Conservation (phyloP, 495 filamentous ascomycete genomes). For the Lasiosphaeria hispida region DNA sequence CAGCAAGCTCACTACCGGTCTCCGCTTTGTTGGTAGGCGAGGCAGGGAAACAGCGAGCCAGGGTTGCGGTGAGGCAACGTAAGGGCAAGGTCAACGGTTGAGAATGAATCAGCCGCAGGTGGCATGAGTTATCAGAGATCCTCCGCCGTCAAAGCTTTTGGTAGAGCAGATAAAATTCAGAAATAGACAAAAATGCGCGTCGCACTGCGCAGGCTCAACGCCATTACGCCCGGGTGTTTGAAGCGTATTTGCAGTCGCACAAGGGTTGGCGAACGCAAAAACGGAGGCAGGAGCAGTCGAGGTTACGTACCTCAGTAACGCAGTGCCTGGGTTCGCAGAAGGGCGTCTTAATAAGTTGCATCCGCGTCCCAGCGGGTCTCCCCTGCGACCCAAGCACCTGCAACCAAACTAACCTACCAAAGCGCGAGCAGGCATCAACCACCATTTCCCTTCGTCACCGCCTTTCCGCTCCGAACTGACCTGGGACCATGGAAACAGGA, state of each 20-base stretch:
- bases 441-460: slow-evolving; percentile 33
- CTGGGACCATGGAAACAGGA: not conserved
- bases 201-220: too few species aligned
- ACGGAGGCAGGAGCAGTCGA: too few species aligned
- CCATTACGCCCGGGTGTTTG: too few species aligned
- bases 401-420: not conserved
- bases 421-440: slow-evolving; percentile 15
- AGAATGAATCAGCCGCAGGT: slow-evolving; percentile 5
- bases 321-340: not conserved
- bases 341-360: not conserved
- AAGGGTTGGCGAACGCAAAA: too few species aligned
- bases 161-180: too few species aligned
- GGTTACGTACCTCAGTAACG: too few species aligned
- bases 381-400: slow-evolving; percentile 3
- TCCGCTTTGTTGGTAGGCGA: not conserved
- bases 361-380: not conserved
- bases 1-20: slow-evolving; percentile 3
- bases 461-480: slow-evolving; percentile 32
- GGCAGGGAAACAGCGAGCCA: slow-evolving; percentile 2
- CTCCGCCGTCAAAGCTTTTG: too few species aligned
- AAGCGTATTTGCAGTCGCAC: too few species aligned
- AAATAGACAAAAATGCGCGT: too few species aligned
- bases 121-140: not conserved
- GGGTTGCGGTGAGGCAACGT: not conserved
- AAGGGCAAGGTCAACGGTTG: slow-evolving; percentile 6